Conservation (phyloP, 495 filamentous ascomycete genomes). For the Xylaria venustula region DNA sequence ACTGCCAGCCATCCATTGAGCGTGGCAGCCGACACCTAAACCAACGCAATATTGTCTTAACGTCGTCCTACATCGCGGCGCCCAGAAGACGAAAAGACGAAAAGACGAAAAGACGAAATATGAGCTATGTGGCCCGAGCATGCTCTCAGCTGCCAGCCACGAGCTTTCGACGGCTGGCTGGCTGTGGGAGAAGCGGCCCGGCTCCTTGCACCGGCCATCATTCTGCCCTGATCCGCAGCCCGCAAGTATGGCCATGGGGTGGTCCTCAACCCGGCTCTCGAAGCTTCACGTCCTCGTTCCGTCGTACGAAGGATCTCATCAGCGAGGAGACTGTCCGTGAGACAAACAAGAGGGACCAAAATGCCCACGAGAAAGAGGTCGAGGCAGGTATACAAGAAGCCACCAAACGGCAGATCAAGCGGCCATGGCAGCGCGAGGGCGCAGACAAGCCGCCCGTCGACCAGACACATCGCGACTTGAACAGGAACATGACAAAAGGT, state of each 20-base stretch:
- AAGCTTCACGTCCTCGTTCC: background rate
- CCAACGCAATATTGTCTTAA: no score
- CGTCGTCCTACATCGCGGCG: no score
- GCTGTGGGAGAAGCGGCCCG: conserved; percentile 5
- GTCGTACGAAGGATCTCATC: conserved; percentile 6
- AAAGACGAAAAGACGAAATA: conserved; percentile 19
- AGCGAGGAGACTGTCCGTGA: conserved; percentile 33
- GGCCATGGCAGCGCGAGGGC: conserved; percentile 71
- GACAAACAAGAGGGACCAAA: conserved; percentile 37
- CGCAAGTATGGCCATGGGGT: background rate
- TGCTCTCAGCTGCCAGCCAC: conserved; percentile 23
- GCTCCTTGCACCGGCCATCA: background rate
- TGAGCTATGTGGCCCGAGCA: conserved; percentile 30
- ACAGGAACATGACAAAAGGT: conserved; percentile 66
- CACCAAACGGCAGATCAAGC: conserved; percentile 32
- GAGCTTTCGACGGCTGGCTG: conserved; percentile 15
- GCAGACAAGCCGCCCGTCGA: conserved; percentile 56
- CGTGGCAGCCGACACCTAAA: no score
- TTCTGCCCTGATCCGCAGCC: background rate
- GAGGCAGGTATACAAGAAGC: conserved; percentile 30
- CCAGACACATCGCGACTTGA: conserved; percentile 29
- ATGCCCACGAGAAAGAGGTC: conserved; percentile 39
- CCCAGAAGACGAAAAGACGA: no score
- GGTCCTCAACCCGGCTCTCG: background rate
- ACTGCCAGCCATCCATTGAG: no score